A percentile compares a stretch with the other conserved stretches of the same genome.
phyloP scores from a whole-genome alignment of 1,284 basidiomycete species.

The Fistulinella staudtii region DNA sequence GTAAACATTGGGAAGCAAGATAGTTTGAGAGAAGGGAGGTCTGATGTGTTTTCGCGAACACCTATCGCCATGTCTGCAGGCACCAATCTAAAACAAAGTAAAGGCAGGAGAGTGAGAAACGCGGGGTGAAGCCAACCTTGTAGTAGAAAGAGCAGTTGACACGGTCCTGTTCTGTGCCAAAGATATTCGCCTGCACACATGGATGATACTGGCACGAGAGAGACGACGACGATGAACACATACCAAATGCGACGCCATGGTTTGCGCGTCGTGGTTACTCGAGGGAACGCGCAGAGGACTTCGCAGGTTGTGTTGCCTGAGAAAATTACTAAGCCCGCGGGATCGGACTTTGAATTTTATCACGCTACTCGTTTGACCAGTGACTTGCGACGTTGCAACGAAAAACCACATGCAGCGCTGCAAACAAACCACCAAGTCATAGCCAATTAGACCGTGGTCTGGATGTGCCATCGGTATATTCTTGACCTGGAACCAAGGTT shows the following conservation, averaged over 20 bases:
- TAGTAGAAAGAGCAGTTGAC: constrained; percentile 96
- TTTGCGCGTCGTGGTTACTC: background rate
- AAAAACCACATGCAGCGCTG: too few species aligned
- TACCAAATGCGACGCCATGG: constrained; percentile 66
- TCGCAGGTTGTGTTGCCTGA: background rate
- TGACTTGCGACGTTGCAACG: too few species aligned
- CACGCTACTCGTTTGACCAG: too few species aligned
- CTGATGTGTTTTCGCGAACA: constrained; percentile 98
- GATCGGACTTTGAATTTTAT: background rate
- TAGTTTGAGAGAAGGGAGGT: constrained; percentile 96
- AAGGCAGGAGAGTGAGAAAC: constrained; percentile 6
- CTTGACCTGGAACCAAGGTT: background rate
- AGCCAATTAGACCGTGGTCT: too few species aligned
- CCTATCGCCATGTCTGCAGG: constrained; percentile 93
- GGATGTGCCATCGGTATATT: background rate
- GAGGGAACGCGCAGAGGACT: too few species aligned
- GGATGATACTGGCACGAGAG: background rate
- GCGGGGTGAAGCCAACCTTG: constrained; percentile 54
- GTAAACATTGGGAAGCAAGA: constrained; percentile 97
- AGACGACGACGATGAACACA: constrained; percentile 13
- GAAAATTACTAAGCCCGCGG: constrained; percentile 10
- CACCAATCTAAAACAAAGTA: constrained; percentile 67
- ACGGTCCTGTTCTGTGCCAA: constrained; percentile 88
- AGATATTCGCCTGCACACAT: constrained; percentile 67
- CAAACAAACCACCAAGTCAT: too few species aligned